Base-by-base conservation (phyloP, 805 yeast genomes). In the Monosporozyma yasuniensis region DNA sequence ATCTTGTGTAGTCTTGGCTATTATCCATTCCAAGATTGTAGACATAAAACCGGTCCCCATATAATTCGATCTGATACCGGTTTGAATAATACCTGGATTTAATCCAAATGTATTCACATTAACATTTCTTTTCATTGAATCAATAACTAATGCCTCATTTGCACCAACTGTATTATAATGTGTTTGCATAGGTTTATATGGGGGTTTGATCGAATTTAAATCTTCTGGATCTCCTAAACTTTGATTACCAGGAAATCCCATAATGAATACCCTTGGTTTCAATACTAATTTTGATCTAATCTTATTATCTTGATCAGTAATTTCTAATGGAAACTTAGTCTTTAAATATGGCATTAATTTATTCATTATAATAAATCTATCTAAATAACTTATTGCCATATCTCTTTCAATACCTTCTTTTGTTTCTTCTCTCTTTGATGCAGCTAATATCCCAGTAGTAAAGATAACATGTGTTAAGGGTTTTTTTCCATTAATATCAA, bases 111-210 rank as follows among this genome's bases (percentile, higher is more conserved):
- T 48, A 16, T 57, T 50, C 1, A 62, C 56, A 46, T 57, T 61
- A 23, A 52, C 51, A 11, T 48, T 22, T n/a, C 54, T 45, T 14
- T 50, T 52, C 3, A 50, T 52, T 18, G 22, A 42, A 45, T 60
- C 57, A 8, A 54, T 38, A 1, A 71, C 72, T 22, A 71, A 50
- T 1, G 70, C 60, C 52, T 72, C 75, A 50, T 72, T 72, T 1
- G 72, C 73, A 2, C 74, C 74, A n/a, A 72, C 74, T 0, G 75
- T 71, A 46, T 59, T 70, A 68, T 65, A 62, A 50, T 72, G 75
- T 2, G 72, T 64, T 7, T 46, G 49, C 32, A 52, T 37, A 10
- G 59, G 57, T 9, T 59, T 56, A 54, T 72, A 72, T 1, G 47
- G 49, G 19, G 56, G 50, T 32, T 50, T 50, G 12, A 67, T 72